Base-by-base conservation (phyloP, 2,329 filamentous ascomycete genomes). In the Zalaria obscura region DNA sequence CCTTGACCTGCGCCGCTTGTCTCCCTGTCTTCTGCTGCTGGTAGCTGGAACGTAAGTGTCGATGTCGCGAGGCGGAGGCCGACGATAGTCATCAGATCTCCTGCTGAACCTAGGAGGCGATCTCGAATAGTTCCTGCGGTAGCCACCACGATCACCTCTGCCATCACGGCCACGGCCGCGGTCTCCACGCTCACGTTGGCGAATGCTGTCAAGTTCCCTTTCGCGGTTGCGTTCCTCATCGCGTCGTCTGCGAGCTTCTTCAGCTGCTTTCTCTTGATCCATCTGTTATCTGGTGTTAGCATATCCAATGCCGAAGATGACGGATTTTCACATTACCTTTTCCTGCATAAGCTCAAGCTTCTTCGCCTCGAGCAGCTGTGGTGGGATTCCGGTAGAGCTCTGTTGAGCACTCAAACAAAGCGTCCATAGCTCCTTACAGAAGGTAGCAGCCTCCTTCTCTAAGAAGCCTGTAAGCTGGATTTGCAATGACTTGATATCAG, bases 401-500 rank as follows among this genome's bases (percentile, higher is more conserved):
- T 74, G 69, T 61, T 98, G 91, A 6, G 87, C 91, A 60, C 88
- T 95, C 36, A 98, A 66, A 52, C 89, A 83, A 11, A 98, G 68
- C 45, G 80, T 84, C 91, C 91, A 98, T 8, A 98, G 65, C 48
- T 95, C 85, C 58, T 93, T 89, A 62, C 89, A 95, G 57, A 98
- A 98, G 0, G 72, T 64, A 1, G 86, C 70, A 0, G 87, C 91
- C 50, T 96, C 86, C 60, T 93, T 89, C 55, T 94, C 88, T 51
- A 98, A 75, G 55, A 98, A 98, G 2, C 89, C 91, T 1, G 85
- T 91, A 48, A 98, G 78, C 54, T 93, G 83, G 51, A 95, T 94
- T 58, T 98, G 91, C 42, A 96, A 73, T 36, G 82, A 78, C 65
- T 96, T 98, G 63, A 96, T 91, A 59, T 96, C 86, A 49, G 89